phyloP scores from a whole-genome alignment of 208 protist species.

The Wallacemonas rigidus region DNA sequence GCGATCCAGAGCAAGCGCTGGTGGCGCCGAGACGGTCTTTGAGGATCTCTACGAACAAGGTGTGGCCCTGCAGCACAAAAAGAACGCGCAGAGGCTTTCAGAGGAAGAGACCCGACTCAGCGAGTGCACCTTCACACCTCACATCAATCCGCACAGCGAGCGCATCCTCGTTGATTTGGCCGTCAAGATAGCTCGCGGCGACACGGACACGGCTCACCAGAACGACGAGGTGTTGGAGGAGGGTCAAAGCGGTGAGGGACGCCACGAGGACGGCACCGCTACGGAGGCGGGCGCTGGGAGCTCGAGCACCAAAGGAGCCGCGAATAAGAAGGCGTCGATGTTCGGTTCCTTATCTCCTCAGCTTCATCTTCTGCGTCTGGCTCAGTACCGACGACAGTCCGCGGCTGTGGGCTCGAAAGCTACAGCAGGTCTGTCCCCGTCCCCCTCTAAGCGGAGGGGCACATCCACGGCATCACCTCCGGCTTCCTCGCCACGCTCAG shows the following conservation, averaged over 20 bases:
- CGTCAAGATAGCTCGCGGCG: slow-evolving; percentile 3
- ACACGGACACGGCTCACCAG: background rate
- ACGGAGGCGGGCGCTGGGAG: background rate
- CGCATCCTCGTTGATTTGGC: slow-evolving; percentile 10
- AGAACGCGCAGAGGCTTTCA: background rate
- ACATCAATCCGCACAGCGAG: slow-evolving; percentile 16
- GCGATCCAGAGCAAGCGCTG: no score
- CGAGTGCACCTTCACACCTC: slow-evolving; percentile 6
- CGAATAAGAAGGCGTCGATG: background rate
- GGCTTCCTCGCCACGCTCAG: no score
- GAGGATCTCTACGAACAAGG: slow-evolving; percentile 16
- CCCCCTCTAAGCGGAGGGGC: background rate
- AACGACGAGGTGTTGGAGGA: background rate
- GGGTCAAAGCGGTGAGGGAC: background rate
- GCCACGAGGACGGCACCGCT: background rate
- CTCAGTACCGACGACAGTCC: slow-evolving; percentile 9
- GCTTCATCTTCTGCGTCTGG: slow-evolving; percentile 7
- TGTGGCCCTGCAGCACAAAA: background rate
- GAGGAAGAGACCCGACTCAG: slow-evolving; percentile 5
- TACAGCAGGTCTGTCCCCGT: background rate
- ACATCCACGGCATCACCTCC: no score
- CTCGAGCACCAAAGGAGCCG: background rate
- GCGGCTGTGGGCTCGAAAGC: background rate
- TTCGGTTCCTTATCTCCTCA: background rate
- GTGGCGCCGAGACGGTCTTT: slow-evolving; percentile 7